These are phyloP conservation scores for Streptanthus diversifolius DNA, from an alignment of 345 rosid genomes.

Conservation along the genomic window DNA sequence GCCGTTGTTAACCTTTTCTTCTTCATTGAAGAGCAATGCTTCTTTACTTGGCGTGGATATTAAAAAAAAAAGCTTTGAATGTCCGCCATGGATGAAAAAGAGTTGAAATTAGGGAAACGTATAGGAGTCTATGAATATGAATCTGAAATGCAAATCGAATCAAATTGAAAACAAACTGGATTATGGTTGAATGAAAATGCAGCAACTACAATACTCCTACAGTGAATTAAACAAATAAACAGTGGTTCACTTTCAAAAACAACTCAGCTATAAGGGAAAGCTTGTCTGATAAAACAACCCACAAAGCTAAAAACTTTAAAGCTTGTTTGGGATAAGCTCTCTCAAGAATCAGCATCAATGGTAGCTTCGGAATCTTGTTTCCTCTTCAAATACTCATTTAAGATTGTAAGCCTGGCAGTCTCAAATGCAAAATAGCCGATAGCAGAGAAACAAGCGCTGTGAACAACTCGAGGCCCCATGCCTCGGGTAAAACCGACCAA, in stretches of 20 bases:
- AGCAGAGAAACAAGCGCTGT: slow-evolving; percentile 89
- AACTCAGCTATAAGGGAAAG: background rate
- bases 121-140: background rate
- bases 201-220: background rate
- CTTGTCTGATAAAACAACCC: background rate
- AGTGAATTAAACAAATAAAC: background rate
- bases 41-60: background rate
- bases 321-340: background rate
- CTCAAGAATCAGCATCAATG: slow-evolving; percentile 18
- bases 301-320: background rate
- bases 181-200: background rate
- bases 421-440: slow-evolving; percentile 92
- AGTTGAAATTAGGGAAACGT: background rate
- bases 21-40: background rate
- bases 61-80: background rate
- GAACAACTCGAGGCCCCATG: slow-evolving; percentile 84
- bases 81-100: background rate
- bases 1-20: slow-evolving; percentile 3
- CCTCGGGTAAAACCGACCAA: slow-evolving; percentile 81
- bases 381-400: slow-evolving; percentile 64
- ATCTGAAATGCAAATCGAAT: background rate
- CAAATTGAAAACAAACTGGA: background rate
- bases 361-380: slow-evolving; percentile 43
- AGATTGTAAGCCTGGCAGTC: slow-evolving; percentile 76
- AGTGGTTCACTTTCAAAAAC: background rate